Base-by-base conservation (phyloP, 768 basidiomycete species). In the Serpula lacrymans region DNA sequence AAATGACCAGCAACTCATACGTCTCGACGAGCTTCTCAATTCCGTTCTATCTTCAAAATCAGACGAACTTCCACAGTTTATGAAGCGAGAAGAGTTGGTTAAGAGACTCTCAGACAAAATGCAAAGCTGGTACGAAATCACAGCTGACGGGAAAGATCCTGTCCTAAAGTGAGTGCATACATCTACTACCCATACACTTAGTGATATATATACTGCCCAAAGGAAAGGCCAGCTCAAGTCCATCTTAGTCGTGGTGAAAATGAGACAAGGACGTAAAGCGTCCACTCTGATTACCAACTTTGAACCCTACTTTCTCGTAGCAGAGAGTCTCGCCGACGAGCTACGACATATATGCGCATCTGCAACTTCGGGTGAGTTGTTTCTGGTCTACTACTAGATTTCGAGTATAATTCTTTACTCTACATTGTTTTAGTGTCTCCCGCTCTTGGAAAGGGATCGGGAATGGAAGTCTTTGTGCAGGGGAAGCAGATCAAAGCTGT, bases 221-320 rank as follows among this genome's bases (percentile, higher is more conserved):
- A 93, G 88, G 66, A 93, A 93, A 62, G 93, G 93, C 16, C 58
- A 69, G 7, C 55, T 90, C 34, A 76, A 75, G 33, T 84, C 89
- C 0, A 77, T 96, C 22, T 71, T 75, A 12, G 74, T 95, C 6
- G 64, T 70, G 2, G 71, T 76, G 34, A 93, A 90, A 64, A 62
- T 77, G 24, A 72, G 89, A n/a, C 84, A 88, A 55, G 88, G 85
- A 2, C 74, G 82, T 14, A 90, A 85, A 59, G 78, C 80, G 4
- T 78, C 74, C 34, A 95, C 91, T 1, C 63, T 84, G 33, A 72
- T 94, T 38, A 80, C 81, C 0, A 85, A 86, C 0, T 85, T 89
- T 43, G 93, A 96, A 57, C 74, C 83, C 0, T 96, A 83, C 59
- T 65, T 76, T 20, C 62, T 88, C 8, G 69, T 78, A 11, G 76